A percentile compares a stretch with the other conserved stretches of the same genome.
These are phyloP conservation scores for Dictyostelium citrinum DNA, from an alignment of 78 protist genomes.

Conservation along the genomic window DNA sequence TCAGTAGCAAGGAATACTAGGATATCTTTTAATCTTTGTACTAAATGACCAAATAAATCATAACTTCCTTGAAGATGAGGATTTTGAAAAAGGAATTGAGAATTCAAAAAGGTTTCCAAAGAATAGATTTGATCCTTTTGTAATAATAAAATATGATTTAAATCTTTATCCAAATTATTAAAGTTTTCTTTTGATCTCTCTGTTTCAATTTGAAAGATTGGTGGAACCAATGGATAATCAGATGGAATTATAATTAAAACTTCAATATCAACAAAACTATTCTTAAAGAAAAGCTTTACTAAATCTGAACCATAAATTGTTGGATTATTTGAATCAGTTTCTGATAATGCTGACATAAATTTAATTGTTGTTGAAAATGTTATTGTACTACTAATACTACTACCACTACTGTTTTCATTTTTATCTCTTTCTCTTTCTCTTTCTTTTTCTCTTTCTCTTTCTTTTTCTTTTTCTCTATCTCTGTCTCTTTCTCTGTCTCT, in stretches of 20 bases:
- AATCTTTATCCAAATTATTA: background rate
- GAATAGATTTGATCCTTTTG: slow-evolving; percentile 11
- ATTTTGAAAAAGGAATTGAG: background rate
- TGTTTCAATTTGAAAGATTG: background rate
- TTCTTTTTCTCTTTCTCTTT: background rate
- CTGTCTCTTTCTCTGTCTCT: background rate
- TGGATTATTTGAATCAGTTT: background rate
- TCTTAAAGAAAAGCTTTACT: slow-evolving; percentile 1
- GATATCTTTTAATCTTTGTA: slow-evolving; percentile 10
- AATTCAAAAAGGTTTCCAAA: slow-evolving; percentile 3
- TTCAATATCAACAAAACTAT: background rate
- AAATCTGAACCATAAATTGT: background rate
- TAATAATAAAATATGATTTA: background rate
- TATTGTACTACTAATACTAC: background rate
- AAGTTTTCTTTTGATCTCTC: background rate
- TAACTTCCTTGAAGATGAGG: background rate
- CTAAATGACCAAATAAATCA: background rate
- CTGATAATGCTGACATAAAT: background rate
- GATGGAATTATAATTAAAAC: background rate
- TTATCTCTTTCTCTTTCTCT: background rate
- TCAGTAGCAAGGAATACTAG: background rate
- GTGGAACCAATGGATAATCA: slow-evolving; percentile 24
- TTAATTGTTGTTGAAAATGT: background rate
- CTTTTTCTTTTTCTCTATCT: background rate
- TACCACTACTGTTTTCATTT: background rate